These are phyloP conservation scores for Hericium alpestre DNA, from an alignment of 768 basidiomycete genomes.

Conservation along the genomic window DNA sequence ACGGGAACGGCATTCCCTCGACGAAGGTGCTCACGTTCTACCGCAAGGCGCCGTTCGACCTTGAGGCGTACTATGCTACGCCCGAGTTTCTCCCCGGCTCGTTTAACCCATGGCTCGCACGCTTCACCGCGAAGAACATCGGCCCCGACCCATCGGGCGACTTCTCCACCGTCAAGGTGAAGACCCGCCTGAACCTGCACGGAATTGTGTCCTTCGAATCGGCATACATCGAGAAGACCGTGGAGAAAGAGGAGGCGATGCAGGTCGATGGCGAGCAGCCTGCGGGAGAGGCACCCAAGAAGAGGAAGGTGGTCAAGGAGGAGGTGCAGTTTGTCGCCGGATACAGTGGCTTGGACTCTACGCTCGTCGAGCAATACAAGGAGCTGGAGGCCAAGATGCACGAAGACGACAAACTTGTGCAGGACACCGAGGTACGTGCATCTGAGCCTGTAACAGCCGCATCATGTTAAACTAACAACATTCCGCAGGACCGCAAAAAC, in stretches of 20 bases:
- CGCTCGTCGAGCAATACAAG: conserved; percentile 50
- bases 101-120: conserved; percentile 78
- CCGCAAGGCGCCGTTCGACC: conserved; percentile 77
- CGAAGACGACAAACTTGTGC: conserved; percentile 87
- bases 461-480: background rate
- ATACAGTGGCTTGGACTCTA: conserved; percentile 53
- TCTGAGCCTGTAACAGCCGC: background rate
- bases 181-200: conserved; percentile 78
- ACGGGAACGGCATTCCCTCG: conserved; percentile 77
- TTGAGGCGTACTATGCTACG: conserved; percentile 79
- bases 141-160: conserved; percentile 60
- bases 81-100: conserved; percentile 60
- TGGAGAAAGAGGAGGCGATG: conserved; percentile 69
- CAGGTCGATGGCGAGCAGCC: conserved; percentile 39
- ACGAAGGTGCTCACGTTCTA: conserved; percentile 95
- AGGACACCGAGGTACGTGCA: conserved; percentile 81
- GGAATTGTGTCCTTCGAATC: conserved; percentile 81
- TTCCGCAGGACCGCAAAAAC: conserved; percentile 82
- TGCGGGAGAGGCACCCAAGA: conserved; percentile 49
- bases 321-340: conserved; percentile 65
- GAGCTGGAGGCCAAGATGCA: conserved; percentile 88
- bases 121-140: conserved; percentile 76
- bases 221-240: conserved; percentile 76
- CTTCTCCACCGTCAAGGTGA: conserved; percentile 76
- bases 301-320: conserved; percentile 79